Conservation (phyloP, 78 protist genomes). For the Dictyostelium brefeldianum region DNA sequence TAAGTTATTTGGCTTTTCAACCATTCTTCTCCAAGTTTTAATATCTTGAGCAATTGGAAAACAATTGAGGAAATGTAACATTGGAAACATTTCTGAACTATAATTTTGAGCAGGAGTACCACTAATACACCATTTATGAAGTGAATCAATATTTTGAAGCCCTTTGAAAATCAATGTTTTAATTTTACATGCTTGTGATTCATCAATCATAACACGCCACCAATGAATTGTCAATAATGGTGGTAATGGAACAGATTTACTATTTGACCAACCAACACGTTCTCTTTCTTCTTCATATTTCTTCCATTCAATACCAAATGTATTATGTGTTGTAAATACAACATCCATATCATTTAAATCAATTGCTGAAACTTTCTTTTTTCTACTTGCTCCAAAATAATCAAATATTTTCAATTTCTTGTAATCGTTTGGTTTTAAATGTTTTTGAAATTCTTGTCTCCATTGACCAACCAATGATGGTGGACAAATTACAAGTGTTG, state of each 20-base stretch:
- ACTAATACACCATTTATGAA: slow-evolving; percentile 85
- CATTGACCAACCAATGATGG: slow-evolving; percentile 26
- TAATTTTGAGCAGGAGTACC: slow-evolving; percentile 93
- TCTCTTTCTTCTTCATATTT: neutral
- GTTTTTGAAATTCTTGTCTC: slow-evolving; percentile 47
- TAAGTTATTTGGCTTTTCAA: slow-evolving; percentile 38
- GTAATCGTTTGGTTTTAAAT: neutral
- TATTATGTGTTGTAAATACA: slow-evolving; percentile 36
- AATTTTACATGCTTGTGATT: slow-evolving; percentile 22
- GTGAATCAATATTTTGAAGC: neutral
- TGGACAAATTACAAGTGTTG: slow-evolving; percentile 75
- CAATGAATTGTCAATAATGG: slow-evolving; percentile 15
- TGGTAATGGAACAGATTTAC: neutral
- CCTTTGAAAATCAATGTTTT: slow-evolving; percentile 56
- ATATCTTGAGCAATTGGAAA: slow-evolving; percentile 39
- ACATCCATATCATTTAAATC: slow-evolving; percentile 32
- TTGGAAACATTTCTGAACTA: slow-evolving; percentile 84
- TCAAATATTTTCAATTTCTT: neutral
- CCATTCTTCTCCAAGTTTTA: slow-evolving; percentile 27
- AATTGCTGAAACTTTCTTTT: neutral
- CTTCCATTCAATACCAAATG: slow-evolving; percentile 36
- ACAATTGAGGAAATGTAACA: slow-evolving; percentile 55
- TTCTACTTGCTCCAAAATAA: slow-evolving; percentile 37
- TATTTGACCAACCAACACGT: no score
- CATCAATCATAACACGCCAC: slow-evolving; percentile 77